Evolutionary conservation across 495 filamentous ascomycete species (phyloP).

Genomic region (Terfezia boudieri): DNA sequence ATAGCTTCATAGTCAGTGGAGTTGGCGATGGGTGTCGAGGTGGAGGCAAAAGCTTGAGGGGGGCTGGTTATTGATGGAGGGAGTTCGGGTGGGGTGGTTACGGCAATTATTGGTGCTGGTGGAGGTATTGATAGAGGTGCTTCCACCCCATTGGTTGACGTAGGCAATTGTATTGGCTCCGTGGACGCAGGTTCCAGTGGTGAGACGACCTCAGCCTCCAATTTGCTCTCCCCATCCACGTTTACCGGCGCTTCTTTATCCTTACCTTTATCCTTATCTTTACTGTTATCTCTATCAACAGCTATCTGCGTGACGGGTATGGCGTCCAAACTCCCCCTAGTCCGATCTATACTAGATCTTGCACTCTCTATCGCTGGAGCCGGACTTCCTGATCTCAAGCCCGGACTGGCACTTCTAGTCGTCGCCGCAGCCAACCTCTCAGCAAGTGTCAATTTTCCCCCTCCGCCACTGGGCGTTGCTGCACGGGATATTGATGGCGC

Average conservation of each 20-base stretch:
- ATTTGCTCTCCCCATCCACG: not conserved
- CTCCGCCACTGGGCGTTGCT: constrained; percentile 12
- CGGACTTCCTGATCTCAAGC: constrained; percentile 2
- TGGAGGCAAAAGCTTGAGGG: not conserved
- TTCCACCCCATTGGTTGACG: not conserved
- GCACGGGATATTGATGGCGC: constrained; percentile 9
- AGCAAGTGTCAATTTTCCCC: constrained; percentile 30
- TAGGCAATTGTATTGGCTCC: not conserved
- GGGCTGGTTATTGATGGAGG: not conserved
- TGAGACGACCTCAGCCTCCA: not conserved
- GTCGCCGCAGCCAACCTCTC: constrained; percentile 58
- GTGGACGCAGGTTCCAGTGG: not conserved
- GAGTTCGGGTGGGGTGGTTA: not conserved
- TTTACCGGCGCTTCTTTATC: not conserved
- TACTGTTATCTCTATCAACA: not conserved
- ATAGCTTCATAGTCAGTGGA: constrained; percentile 15
- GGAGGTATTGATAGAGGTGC: not conserved
- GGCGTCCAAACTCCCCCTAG: not conserved
- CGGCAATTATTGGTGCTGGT: not conserved
- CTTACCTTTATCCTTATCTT: not conserved
- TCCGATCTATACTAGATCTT: constrained; percentile 1
- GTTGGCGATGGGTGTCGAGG: not conserved
- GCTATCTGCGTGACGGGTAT: not conserved
- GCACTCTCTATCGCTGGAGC: constrained; percentile 1
- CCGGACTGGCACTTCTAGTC: constrained; percentile 11